Conservation (phyloP, 306 rosid species). For the Cicer judaicum region DNA sequence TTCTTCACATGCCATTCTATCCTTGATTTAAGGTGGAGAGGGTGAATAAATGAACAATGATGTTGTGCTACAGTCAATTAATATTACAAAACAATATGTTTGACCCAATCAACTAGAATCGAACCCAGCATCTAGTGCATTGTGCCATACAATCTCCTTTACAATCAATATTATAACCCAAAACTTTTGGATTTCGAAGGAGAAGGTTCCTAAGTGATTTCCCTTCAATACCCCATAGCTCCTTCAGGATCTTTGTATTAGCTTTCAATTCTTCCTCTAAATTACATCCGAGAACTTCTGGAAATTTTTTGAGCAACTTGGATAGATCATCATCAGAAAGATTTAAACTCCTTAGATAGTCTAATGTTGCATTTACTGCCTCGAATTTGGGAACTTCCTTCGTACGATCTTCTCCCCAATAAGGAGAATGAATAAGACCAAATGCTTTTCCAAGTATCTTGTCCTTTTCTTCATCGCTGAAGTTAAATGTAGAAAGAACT, state of each 20-base stretch:
- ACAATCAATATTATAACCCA: constrained; percentile 89
- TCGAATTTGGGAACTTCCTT: constrained; percentile 64
- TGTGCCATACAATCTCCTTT: constrained; percentile 94
- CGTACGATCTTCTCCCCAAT: constrained; percentile 89
- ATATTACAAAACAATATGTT: constrained; percentile 2
- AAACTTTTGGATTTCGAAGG: constrained; percentile 82
- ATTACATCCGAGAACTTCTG: constrained; percentile 89
- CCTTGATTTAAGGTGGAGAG: constrained; percentile 22
- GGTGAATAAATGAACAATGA: constrained; percentile 30
- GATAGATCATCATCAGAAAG: constrained; percentile 78
- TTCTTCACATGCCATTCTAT: constrained; percentile 32
- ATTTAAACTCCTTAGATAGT: constrained; percentile 71
- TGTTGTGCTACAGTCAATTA: constrained; percentile 2
- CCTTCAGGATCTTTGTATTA: constrained; percentile 71
- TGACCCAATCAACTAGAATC: constrained; percentile 59
- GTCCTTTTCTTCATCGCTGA: constrained; percentile 75
- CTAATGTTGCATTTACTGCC: constrained; percentile 57
- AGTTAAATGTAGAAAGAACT: constrained; percentile 62
- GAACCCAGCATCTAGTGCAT: constrained; percentile 97
- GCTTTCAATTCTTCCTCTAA: constrained; percentile 73
- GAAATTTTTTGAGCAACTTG: constrained; percentile 87
- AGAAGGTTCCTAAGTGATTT: constrained; percentile 78
- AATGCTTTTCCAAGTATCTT: constrained; percentile 92
- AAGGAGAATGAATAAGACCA: constrained; percentile 82
- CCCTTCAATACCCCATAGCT: constrained; percentile 79